Conservation (phyloP, 2,329 filamentous ascomycete genomes). For the Coccinonectria pachysandricola region DNA sequence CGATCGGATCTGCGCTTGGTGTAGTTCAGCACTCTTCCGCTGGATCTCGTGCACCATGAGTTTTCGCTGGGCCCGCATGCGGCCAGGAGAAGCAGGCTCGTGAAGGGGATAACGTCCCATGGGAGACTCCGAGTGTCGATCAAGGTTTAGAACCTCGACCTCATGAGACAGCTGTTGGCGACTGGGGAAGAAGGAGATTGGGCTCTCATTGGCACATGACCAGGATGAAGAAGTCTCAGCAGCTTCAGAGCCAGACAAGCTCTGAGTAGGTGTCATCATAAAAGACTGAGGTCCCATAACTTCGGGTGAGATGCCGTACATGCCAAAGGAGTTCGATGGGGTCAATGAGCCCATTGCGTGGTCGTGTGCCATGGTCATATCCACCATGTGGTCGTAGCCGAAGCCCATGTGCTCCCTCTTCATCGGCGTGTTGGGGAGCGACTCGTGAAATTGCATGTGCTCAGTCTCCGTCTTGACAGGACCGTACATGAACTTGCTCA, state of each 20-base stretch:
- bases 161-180: conserved; percentile 21
- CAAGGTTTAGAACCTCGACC: conserved; percentile 25
- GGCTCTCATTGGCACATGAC: conserved; percentile 31
- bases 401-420: conserved; percentile 25
- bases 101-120: conserved; percentile 22
- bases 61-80: conserved; percentile 27
- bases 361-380: conserved; percentile 25
- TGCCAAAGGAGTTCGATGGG: conserved; percentile 26
- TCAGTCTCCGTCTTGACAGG: conserved; percentile 25
- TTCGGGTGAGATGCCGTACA: conserved; percentile 26
- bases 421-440: conserved; percentile 27
- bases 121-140: conserved; percentile 27
- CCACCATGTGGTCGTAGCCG: conserved; percentile 30
- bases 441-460: conserved; percentile 21
- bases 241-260: conserved; percentile 29
- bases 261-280: conserved; percentile 31
- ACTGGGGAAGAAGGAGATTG: conserved; percentile 29
- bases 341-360: conserved; percentile 27
- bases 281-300: conserved; percentile 24
- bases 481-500: conserved; percentile 26
- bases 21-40: conserved; percentile 34
- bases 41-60: conserved; percentile 32
- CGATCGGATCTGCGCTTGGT: conserved; percentile 28
- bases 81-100: conserved; percentile 23
- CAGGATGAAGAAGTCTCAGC: conserved; percentile 28